Conservation (phyloP, 441 rosid species). For the Adansonia madagascariensis region DNA sequence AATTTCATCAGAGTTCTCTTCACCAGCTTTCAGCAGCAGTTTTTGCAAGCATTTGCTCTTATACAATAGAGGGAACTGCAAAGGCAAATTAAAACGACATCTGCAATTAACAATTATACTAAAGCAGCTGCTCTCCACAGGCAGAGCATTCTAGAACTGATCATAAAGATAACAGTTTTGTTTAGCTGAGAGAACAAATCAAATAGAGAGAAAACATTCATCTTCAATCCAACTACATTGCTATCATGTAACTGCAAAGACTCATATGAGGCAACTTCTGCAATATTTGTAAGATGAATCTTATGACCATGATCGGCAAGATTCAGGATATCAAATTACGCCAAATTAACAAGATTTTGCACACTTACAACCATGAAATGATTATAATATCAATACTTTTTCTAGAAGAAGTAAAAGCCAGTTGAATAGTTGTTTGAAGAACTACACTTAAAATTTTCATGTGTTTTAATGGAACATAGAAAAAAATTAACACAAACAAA, state of each 20-base stretch:
- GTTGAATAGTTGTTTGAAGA: not conserved
- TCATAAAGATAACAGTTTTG: not conserved
- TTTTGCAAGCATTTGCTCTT: conserved; percentile 79
- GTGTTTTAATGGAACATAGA: not conserved
- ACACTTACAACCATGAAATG: not conserved
- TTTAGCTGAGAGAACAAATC: not conserved
- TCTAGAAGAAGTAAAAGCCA: not conserved
- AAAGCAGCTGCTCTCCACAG: not conserved
- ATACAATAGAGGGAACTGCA: conserved; percentile 93
- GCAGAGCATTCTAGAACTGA: conserved; percentile 2
- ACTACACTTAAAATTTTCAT: conserved; percentile 15
- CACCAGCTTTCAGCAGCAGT: conserved; percentile 54
- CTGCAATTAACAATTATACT: conserved; percentile 1
- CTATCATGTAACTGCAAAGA: not conserved
- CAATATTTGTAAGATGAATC: not conserved
- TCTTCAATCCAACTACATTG: not conserved
- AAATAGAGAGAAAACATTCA: not conserved
- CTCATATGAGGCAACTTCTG: not conserved
- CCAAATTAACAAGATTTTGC: not conserved
- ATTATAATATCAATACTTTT: not conserved
- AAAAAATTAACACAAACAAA: not conserved
- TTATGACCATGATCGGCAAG: not conserved
- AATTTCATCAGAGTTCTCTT: conserved; percentile 64
- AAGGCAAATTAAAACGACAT: conserved; percentile 25
- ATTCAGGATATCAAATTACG: not conserved